Conservation (phyloP, 2,329 filamentous ascomycete genomes). For the Aspergillus fijiensis region DNA sequence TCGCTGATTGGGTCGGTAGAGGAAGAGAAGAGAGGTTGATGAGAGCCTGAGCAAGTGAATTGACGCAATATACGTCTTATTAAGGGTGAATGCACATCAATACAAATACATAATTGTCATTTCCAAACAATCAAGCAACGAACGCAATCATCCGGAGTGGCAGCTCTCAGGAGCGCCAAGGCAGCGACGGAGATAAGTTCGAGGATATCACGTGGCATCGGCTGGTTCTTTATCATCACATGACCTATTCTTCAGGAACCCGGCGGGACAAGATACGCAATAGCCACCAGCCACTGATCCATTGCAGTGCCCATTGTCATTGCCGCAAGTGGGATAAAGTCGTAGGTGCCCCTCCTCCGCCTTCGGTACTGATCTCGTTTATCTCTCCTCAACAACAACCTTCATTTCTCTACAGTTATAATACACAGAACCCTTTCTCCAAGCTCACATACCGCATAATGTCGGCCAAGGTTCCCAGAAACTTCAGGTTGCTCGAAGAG, state of each 20-base stretch:
- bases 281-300: not conserved
- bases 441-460: constrained; percentile 37
- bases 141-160: constrained; percentile 18
- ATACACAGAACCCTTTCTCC: not conserved
- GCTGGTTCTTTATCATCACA: constrained; percentile 17
- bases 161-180: constrained; percentile 24
- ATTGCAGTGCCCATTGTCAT: too few relatives aligned
- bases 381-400: not conserved
- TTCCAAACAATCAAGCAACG: not conserved
- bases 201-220: constrained; percentile 17
- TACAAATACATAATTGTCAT: not conserved
- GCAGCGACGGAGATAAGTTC: constrained; percentile 14
- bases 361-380: constrained; percentile 8
- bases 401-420: constrained; percentile 10
- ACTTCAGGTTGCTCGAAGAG: constrained; percentile 95
- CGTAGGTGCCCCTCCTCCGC: constrained; percentile 22
- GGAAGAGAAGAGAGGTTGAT: not conserved
- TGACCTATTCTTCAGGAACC: constrained; percentile 9
- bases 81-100: not conserved
- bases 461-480: constrained; percentile 81
- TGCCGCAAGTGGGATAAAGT: constrained; percentile 12
- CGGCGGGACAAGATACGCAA: constrained; percentile 6
- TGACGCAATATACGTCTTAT: not conserved
- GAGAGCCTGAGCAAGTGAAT: not conserved
- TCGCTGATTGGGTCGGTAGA: constrained; percentile 2